Evolutionary conservation across 257 asterid genomes (phyloP), one percentile per base, ranked within the genome.

Genomic region (Penstemon newberryi): DNA sequence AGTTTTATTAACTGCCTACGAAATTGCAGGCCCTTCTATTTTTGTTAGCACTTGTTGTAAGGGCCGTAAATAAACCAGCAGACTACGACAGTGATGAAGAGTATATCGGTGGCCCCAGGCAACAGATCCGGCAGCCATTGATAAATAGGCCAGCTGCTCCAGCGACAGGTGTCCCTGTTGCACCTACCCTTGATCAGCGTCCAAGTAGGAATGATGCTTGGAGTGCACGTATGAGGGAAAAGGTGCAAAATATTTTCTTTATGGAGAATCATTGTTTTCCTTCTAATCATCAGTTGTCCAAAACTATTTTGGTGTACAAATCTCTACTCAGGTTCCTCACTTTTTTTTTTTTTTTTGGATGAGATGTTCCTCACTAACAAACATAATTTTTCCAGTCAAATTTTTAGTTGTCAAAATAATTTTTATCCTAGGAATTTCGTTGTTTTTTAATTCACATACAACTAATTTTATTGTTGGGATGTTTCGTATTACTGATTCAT

Each of bases 201-300:
- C 89, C 97, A 9, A 91, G 93, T 70, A 86, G 98, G 76, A 94
- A 77, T 52, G 99, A 94, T 75, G 97, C 99, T 66, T 94, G 99
- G 99, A 94, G 99, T 73, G 67, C 93, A 56, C 96, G 99, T 39
- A 94, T 94, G 98, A 80, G 96, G 78, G 98, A 91, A 75, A 94
- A 94, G 99, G 99, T 89, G 33, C 33, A 25, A 25, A 25, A 33
- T 46, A 25, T 25, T 63, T 13, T 13, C 25, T 25, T 25, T 40
- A 18, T 60, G 37, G 12, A 38, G 38, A 60, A 60, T 19, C 49
- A 59, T 37, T 36, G 10, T 59, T 37, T 59, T 59, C 33, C 33
- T 25, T 25, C 18, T 15, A 15, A 15, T 15, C 18, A 15, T 15
- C 18, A 15, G 18, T 15, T 15, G 18, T 15, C 18, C 18, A 15